phyloP scores from a whole-genome alignment of 2,329 filamentous ascomycete species.

The Cordyceps cicadae region DNA sequence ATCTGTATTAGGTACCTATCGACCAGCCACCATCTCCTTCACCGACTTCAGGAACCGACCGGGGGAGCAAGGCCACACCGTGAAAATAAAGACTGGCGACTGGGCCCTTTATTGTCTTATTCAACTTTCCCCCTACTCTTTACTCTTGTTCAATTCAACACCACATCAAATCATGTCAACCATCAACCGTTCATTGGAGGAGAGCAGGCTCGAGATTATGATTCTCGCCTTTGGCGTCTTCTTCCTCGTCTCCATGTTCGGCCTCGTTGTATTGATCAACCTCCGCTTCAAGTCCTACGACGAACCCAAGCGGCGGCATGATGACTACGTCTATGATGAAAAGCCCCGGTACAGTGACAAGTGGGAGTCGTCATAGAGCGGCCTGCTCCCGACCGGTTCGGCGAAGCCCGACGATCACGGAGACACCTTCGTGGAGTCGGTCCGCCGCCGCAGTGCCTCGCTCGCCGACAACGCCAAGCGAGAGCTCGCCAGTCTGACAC shows the following conservation, averaged over 20 bases:
- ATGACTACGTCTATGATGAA: constrained; percentile 16
- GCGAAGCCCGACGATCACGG: constrained; percentile 11
- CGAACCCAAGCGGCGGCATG: neutral
- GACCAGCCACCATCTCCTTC: constrained; percentile 9
- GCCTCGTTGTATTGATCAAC: constrained; percentile 24
- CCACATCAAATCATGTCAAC: constrained; percentile 13
- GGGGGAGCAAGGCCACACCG: neutral
- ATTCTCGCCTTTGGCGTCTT: constrained; percentile 26
- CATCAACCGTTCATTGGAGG: constrained; percentile 18
- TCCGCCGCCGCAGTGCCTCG: constrained; percentile 21
- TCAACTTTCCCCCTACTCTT: neutral
- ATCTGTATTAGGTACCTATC: constrained; percentile 7
- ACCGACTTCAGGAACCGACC: constrained; percentile 10
- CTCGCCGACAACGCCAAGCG: constrained; percentile 19
- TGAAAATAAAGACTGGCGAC: neutral
- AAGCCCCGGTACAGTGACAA: constrained; percentile 16
- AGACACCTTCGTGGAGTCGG: constrained; percentile 18
- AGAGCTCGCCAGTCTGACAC: constrained; percentile 18
- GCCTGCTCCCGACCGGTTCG: neutral
- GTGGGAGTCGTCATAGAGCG: constrained; percentile 15
- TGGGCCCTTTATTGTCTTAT: neutral
- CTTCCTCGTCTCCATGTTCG: constrained; percentile 25
- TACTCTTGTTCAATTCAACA: neutral
- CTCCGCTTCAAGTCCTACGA: constrained; percentile 16
- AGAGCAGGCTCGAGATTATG: constrained; percentile 25